phyloP scores from a whole-genome alignment of 1,284 basidiomycete genomes.

The Tilletia walkeri region DNA sequence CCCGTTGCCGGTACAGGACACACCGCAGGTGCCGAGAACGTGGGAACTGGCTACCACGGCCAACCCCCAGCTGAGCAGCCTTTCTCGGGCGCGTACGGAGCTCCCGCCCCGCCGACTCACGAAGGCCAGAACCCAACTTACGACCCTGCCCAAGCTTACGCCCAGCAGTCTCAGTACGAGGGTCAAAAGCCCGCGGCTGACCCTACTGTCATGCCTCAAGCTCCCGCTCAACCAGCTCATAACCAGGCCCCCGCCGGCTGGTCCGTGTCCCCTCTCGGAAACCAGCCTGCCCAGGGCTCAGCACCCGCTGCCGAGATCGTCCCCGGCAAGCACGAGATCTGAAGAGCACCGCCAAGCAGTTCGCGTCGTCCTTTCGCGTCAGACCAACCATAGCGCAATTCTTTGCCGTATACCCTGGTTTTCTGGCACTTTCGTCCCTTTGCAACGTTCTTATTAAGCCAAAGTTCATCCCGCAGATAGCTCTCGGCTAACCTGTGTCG shows the following conservation, averaged over 20 bases:
- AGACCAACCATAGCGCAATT: neutral
- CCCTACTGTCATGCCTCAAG: neutral
- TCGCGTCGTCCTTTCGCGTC: neutral
- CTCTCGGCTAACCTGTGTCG: too few relatives aligned
- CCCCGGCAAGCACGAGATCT: neutral
- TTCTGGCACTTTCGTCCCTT: too few relatives aligned
- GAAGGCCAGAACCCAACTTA: neutral
- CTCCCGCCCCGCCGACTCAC: neutral
- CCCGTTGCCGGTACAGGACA: neutral
- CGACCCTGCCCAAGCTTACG: conserved; percentile 6
- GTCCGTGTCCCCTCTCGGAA: conserved; percentile 8
- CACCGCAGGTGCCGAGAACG: neutral
- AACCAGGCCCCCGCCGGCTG: neutral
- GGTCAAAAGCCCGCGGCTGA: neutral
- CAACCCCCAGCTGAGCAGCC: neutral
- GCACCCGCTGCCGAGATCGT: conserved; percentile 15
- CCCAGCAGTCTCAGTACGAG: conserved; percentile 5
- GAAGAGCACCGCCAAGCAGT: neutral
- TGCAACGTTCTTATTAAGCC: too few relatives aligned
- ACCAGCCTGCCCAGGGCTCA: neutral
- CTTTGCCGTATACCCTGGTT: too few relatives aligned
- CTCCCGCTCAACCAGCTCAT: neutral
- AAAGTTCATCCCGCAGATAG: too few relatives aligned
- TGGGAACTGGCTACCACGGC: conserved; percentile 3
- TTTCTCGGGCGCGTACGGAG: conserved; percentile 9